Evolutionary conservation across 2,329 filamentous ascomycete genomes (phyloP).

Genomic region (Apiospora pterosperma): DNA sequence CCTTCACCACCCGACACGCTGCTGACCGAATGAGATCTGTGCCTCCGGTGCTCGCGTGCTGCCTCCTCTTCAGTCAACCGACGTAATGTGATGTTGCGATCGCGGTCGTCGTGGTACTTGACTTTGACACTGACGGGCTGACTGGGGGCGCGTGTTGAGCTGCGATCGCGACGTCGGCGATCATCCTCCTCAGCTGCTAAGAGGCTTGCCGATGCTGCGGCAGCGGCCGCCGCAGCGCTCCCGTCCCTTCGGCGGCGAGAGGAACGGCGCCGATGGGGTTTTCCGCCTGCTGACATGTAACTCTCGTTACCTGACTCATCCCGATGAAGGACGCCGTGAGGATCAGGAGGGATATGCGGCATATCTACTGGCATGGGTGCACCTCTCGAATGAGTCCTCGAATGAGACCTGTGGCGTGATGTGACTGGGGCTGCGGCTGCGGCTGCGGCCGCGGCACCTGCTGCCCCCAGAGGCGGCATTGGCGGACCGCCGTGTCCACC

Average conservation of each 20-base stretch:
- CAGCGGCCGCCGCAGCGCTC: conserved; percentile 42
- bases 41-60: conserved; percentile 34
- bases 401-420: conserved; percentile 26
- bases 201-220: conserved; percentile 43
- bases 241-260: conserved; percentile 40
- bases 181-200: conserved; percentile 46
- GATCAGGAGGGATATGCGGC: conserved; percentile 53
- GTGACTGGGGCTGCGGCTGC: background rate
- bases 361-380: conserved; percentile 39
- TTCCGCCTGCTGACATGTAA: conserved; percentile 37
- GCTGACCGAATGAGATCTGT: conserved; percentile 49
- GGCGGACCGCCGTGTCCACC: conserved; percentile 28
- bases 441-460: conserved; percentile 14
- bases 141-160: conserved; percentile 36
- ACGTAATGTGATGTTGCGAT: conserved; percentile 59
- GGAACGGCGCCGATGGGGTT: conserved; percentile 39
- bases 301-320: conserved; percentile 41
- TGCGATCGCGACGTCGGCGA: conserved; percentile 31
- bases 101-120: conserved; percentile 57
- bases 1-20: conserved; percentile 56
- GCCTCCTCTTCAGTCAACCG: conserved; percentile 60
- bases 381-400: conserved; percentile 38
- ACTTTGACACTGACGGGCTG: conserved; percentile 56
- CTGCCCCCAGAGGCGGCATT: conserved; percentile 34
- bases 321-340: conserved; percentile 38